Evolutionary conservation across 768 basidiomycete species (phyloP), one percentile per base, ranked within the genome.

Genomic region (Xerocomellus chrysenteron): DNA sequence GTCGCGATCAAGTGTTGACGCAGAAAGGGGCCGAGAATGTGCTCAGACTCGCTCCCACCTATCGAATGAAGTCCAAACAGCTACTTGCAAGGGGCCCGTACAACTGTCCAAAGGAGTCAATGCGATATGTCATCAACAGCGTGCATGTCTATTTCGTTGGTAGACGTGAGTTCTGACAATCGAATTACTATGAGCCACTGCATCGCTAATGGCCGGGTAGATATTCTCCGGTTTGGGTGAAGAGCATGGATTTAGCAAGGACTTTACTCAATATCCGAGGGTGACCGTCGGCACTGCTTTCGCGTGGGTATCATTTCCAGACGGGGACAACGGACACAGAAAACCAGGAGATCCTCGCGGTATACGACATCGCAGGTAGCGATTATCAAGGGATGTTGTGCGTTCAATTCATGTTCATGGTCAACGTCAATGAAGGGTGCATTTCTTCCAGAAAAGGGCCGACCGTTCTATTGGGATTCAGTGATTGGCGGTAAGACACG

Each of bases 171-270:
- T 71, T 53, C 35, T 54, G 50, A 33, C 40, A 49, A 50, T 60
- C 43, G 26, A 59, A 44, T 35, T 19, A 9, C 26, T 19, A 32
- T 47, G 47, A 51, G 42, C 54, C 40, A 56, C 41, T 26, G 30
- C 50, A 41, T 42, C 51, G 40, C 58, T 65, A 33, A 63, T 56
- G 50, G 54, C 63, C 41, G 65, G 17, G 36, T 68, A 80, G 74
- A 80, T 78, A 54, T 76, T 79, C 62, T 71, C 74, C 36, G 75
- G 75, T 42, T 32, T 78, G 74, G 73, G 46, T 59, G 50, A 72
- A 71, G 43, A 75, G 75, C 60, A 67, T 77, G 54, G 69, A 30
- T 30, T 30, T 30, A 30, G 30, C 30, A 30, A 30, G 30, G 60
- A 68, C 63, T 30, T 63, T 78, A 44, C 71, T 78, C 53, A 65